phyloP scores from a whole-genome alignment of 176 grass and related monocot genomes.

The Hyparrhenia diplandra region DNA sequence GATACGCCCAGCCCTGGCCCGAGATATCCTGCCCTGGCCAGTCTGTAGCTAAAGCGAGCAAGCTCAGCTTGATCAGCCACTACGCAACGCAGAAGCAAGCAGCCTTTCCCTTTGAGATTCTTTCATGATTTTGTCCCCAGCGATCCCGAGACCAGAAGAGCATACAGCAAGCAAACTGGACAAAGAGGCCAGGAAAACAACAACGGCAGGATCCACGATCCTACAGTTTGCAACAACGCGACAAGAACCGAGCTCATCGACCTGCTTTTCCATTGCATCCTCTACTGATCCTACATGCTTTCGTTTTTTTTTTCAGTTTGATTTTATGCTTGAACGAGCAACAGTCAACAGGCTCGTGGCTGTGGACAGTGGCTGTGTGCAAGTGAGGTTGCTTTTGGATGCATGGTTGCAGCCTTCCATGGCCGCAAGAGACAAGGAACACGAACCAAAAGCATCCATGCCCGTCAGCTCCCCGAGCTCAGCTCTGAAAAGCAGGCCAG shows the following conservation, averaged over 20 bases:
- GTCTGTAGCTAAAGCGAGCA: conserved; percentile 6
- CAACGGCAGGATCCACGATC: neutral
- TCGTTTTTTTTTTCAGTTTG: neutral
- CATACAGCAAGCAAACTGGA: neutral
- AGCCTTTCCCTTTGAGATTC: conserved; percentile 26
- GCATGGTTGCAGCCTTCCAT: conserved; percentile 16
- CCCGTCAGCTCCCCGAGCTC: neutral
- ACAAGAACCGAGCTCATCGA: neutral
- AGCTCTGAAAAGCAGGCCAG: conserved; percentile 11
- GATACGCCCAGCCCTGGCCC: conserved; percentile 34
- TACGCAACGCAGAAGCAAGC: conserved; percentile 1
- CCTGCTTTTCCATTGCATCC: neutral
- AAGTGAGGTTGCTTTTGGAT: conserved; percentile 18
- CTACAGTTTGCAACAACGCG: neutral
- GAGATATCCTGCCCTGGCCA: conserved; percentile 12
- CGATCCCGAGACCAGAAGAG: conserved; percentile 29
- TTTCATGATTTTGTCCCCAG: conserved; percentile 21
- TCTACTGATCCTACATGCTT: too few species aligned
- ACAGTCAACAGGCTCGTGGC: neutral
- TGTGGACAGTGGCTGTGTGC: neutral
- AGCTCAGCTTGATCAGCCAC: neutral
- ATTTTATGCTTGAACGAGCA: neutral
- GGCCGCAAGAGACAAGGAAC: conserved; percentile 34
- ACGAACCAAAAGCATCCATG: conserved; percentile 26
- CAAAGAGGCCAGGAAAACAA: neutral